These are phyloP conservation scores for Exutisphaerella laricina DNA, from an alignment of 2,329 filamentous ascomycete species.

Conservation along the genomic window DNA sequence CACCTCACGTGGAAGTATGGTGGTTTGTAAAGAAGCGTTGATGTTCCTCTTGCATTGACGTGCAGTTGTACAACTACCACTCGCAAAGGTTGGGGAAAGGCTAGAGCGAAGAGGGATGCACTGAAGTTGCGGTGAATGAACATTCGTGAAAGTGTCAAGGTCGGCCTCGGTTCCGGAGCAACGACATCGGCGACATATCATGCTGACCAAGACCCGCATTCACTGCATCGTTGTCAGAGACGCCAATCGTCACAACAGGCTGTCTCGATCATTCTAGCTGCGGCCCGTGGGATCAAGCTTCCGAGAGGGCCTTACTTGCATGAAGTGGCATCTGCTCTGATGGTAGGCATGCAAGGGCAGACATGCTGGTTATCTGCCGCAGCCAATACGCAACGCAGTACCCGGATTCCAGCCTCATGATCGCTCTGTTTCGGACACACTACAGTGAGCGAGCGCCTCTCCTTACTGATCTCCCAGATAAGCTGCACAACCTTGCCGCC, in stretches of 20 bases:
- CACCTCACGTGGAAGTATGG: background rate
- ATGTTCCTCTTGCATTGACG: conserved; percentile 12
- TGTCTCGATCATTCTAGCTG: conserved; percentile 12
- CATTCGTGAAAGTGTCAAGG: conserved; percentile 10
- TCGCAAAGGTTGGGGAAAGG: conserved; percentile 13
- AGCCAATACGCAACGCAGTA: conserved; percentile 12
- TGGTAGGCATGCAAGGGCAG: conserved; percentile 9
- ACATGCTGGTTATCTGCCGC: conserved; percentile 1
- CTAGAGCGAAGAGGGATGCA: conserved; percentile 10
- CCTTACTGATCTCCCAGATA: conserved; percentile 10
- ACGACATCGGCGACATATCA: conserved; percentile 11
- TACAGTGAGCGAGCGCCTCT: conserved; percentile 18
- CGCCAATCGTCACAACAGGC: conserved; percentile 10
- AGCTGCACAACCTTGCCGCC: conserved; percentile 14
- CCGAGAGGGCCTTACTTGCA: conserved; percentile 12
- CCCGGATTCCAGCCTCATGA: conserved; percentile 10
- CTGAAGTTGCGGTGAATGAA: conserved; percentile 19
- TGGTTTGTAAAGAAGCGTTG: conserved; percentile 2
- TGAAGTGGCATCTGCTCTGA: background rate
- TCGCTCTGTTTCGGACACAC: conserved; percentile 5
- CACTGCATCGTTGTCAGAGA: conserved; percentile 5
- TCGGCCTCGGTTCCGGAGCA: conserved; percentile 3
- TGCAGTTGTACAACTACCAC: conserved; percentile 12
- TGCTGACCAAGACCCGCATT: conserved; percentile 12
- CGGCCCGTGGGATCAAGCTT: conserved; percentile 15